Evolutionary conservation across 1,139 yeast species (phyloP).

Genomic region (Yamadazyma oceani): DNA sequence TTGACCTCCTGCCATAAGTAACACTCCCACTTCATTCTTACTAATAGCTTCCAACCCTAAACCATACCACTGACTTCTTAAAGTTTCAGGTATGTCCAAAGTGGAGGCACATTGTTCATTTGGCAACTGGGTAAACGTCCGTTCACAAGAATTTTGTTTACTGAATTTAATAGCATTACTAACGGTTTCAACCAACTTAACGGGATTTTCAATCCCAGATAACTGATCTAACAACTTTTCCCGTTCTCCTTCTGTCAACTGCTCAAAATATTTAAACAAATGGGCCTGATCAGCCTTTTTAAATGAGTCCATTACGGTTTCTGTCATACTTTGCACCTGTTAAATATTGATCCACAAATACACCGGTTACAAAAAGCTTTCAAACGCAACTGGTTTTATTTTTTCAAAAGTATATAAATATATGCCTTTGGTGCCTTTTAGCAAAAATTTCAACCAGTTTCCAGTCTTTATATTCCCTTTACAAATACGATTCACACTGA

Average conservation of each 20-base stretch:
- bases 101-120: slow-evolving; percentile 49
- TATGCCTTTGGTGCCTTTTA: no score
- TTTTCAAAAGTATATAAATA: no score
- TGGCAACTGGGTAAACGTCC: slow-evolving; percentile 54
- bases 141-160: slow-evolving; percentile 27
- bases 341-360: no score
- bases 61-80: slow-evolving; percentile 47
- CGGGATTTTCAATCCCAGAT: slow-evolving; percentile 41
- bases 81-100: slow-evolving; percentile 34
- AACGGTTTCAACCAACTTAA: slow-evolving; percentile 43
- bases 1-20: slow-evolving; percentile 97
- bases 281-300: slow-evolving; percentile 51
- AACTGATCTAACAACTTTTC: slow-evolving; percentile 37
- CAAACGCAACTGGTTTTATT: no score
- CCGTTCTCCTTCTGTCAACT: slow-evolving; percentile 32
- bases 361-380: no score
- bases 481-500: not conserved
- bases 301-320: slow-evolving; percentile 39
- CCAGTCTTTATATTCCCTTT: not conserved
- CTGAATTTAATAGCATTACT: slow-evolving; percentile 47
- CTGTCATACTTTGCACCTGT: slow-evolving; percentile 20
- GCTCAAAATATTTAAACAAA: slow-evolving; percentile 41
- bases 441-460: not conserved
- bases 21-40: slow-evolving; percentile 76
- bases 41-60: slow-evolving; percentile 71